phyloP scores from a whole-genome alignment of 2,329 filamentous ascomycete genomes.

The Alternaria burnsii region DNA sequence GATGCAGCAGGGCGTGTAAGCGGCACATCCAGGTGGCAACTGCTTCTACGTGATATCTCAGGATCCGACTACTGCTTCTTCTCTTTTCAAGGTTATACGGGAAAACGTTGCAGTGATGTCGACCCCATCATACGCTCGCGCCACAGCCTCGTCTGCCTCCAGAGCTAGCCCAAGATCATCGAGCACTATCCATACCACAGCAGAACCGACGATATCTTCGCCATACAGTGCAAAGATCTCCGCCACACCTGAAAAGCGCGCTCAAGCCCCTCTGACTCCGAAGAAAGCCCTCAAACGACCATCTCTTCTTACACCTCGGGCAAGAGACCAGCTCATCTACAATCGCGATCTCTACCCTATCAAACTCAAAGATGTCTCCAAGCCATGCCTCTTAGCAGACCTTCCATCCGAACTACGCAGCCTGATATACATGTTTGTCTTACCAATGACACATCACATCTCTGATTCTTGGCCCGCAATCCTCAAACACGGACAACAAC shows the following conservation, averaged over 20 bases:
- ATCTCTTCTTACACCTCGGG: conserved; percentile 7
- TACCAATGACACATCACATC: conserved; percentile 9
- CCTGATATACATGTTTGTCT: conserved; percentile 15
- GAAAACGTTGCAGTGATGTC: conserved; percentile 14
- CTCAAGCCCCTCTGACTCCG: not conserved
- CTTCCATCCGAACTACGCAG: conserved; percentile 16
- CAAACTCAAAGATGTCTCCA: conserved; percentile 4
- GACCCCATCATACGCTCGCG: conserved; percentile 30
- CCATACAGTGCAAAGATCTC: not conserved
- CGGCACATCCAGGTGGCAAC: not conserved
- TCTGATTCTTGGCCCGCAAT: not conserved
- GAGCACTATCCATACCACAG: not conserved
- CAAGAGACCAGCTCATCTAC: conserved; percentile 8
- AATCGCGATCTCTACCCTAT: conserved; percentile 11
- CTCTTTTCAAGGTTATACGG: not conserved
- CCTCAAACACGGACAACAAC: not conserved
- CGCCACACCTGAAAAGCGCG: not conserved
- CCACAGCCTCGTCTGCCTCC: conserved; percentile 26
- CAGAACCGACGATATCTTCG: not conserved
- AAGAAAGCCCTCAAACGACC: conserved; percentile 14
- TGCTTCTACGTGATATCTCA: not conserved
- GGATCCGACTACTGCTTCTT: not conserved
- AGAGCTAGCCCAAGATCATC: conserved; percentile 9
- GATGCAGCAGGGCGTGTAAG: not conserved
- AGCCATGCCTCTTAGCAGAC: conserved; percentile 4